These are phyloP conservation scores for Telopea speciosissima DNA, from an alignment of 177 flowering plant species.

Conservation along the genomic window DNA sequence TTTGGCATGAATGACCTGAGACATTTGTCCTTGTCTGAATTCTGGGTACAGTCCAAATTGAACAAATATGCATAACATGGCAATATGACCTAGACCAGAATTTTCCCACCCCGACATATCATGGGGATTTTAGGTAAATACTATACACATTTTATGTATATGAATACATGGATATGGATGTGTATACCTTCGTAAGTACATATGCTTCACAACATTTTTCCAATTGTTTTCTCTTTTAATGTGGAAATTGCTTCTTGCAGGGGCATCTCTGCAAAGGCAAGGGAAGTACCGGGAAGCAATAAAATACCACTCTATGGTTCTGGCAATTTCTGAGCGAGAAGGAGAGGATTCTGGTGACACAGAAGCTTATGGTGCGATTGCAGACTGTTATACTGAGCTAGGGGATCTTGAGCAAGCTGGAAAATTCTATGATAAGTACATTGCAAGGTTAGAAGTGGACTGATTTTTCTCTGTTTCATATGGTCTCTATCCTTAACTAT, in stretches of 20 bases:
- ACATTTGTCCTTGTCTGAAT: no score
- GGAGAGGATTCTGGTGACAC: conserved; percentile 84
- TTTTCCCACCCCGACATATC: no score
- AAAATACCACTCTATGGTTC: conserved; percentile 74
- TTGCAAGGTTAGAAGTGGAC: conserved; percentile 66
- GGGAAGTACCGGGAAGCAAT: conserved; percentile 81
- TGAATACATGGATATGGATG: no score
- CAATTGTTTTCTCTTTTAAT: neutral
- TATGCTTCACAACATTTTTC: neutral
- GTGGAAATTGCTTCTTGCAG: conserved; percentile 27
- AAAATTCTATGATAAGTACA: conserved; percentile 71
- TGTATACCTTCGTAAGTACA: neutral
- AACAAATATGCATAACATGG: no score
- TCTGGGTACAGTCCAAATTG: no score
- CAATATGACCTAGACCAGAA: no score
- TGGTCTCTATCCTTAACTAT: neutral
- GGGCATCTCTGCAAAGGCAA: conserved; percentile 88
- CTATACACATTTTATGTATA: no score
- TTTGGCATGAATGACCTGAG: no score
- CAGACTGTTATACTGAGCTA: conserved; percentile 95
- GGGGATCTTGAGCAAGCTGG: conserved; percentile 90
- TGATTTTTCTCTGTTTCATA: conserved; percentile 10
- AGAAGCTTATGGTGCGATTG: conserved; percentile 97
- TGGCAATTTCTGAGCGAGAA: conserved; percentile 56
- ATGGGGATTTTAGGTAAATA: no score